A percentile compares a stretch with the other conserved stretches of the same genome.
These are phyloP conservation scores for Capsicum rhomboideum DNA, from an alignment of 257 asterid genomes.

Conservation along the genomic window DNA sequence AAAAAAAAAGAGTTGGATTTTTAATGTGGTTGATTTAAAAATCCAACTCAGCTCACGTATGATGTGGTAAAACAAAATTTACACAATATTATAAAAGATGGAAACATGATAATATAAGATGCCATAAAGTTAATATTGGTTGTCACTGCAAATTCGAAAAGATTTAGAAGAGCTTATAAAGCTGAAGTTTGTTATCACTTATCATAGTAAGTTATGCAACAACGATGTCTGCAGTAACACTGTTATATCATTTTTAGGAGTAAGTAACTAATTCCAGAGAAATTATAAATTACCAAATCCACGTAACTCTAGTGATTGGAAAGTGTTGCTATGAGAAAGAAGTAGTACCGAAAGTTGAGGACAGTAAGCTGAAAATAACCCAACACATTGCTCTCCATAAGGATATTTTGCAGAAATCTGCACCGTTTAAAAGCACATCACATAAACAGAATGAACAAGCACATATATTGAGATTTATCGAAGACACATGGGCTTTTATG, in stretches of 20 bases:
- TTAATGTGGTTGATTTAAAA: no score
- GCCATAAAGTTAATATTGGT: neutral
- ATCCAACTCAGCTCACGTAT: neutral
- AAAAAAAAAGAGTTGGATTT: no score
- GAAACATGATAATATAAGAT: neutral
- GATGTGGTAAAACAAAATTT: neutral
- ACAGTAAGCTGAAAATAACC: conserved; percentile 33
- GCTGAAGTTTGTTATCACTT: neutral
- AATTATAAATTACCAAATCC: neutral
- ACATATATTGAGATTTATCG: neutral
- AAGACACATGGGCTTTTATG: neutral
- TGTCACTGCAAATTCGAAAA: neutral
- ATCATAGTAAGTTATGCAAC: neutral
- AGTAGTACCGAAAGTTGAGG: conserved; percentile 38
- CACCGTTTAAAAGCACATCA: neutral
- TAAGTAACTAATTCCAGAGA: neutral
- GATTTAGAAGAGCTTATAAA: neutral
- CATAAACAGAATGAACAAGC: neutral
- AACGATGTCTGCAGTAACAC: neutral
- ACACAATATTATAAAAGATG: neutral
- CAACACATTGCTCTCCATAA: conserved; percentile 41
- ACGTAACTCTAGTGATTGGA: neutral
- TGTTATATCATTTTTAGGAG: neutral
- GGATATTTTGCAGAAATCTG: conserved; percentile 51
- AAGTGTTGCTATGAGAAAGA: neutral